Evolutionary conservation across 2,329 filamentous ascomycete species (phyloP).

Genomic region (Epichloe aotearoae): DNA sequence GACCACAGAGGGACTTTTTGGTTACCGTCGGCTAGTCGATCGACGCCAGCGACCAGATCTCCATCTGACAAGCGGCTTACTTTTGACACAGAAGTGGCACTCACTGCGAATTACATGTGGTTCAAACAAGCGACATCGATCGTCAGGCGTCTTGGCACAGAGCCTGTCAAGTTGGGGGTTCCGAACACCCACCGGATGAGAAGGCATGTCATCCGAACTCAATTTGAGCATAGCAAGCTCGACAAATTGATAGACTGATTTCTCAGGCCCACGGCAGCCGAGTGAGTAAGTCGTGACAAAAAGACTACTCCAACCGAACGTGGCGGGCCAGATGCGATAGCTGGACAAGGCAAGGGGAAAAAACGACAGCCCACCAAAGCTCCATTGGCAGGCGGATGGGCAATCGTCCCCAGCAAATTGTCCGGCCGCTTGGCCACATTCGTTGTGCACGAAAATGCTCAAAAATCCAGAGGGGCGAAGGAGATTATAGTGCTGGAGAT

Average conservation of each 20-base stretch:
- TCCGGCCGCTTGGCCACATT: too few relatives aligned
- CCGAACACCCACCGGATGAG: background rate
- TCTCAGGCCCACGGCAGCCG: background rate
- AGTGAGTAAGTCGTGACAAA: background rate
- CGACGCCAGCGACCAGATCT: background rate
- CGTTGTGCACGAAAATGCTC: too few relatives aligned
- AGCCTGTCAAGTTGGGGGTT: background rate
- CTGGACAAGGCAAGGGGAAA: background rate
- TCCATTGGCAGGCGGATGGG: background rate
- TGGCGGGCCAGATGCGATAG: background rate
- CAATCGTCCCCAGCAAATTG: background rate
- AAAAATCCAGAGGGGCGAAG: too few relatives aligned
- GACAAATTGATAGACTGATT: background rate
- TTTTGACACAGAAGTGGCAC: background rate
- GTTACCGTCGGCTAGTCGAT: background rate
- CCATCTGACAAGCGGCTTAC: background rate
- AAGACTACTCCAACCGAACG: background rate
- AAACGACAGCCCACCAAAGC: background rate
- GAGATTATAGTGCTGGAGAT: too few relatives aligned
- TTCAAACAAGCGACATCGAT: background rate
- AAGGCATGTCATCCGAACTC: constrained; percentile 1
- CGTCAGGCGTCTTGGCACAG: background rate
- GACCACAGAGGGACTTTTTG: background rate
- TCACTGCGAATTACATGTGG: background rate
- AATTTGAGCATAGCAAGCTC: background rate